A percentile compares a stretch with the other conserved stretches of the same genome.
Conservation (phyloP, 1,284 basidiomycete genomes). For the Malassezia sympodialis region DNA sequence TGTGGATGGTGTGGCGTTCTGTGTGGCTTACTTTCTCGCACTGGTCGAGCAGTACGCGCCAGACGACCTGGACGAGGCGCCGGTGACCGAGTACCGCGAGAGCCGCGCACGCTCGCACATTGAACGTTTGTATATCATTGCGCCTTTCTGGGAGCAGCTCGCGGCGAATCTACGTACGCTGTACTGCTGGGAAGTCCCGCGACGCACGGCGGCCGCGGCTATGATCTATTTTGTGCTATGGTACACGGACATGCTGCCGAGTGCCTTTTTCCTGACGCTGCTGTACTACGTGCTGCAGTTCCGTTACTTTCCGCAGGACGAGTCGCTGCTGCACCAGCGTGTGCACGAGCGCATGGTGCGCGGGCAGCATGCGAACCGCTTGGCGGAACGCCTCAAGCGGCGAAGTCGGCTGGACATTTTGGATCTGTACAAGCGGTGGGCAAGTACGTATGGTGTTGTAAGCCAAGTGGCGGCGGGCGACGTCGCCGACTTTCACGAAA, state of each 20-base stretch:
- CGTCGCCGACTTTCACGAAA: constrained; percentile 45
- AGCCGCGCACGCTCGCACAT: constrained; percentile 39
- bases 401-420: constrained; percentile 42
- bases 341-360: constrained; percentile 43
- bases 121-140: constrained; percentile 45
- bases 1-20: constrained; percentile 43
- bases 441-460: constrained; percentile 29
- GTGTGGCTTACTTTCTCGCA: constrained; percentile 45
- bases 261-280: constrained; percentile 37
- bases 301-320: constrained; percentile 45
- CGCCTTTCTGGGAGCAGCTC: constrained; percentile 47
- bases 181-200: constrained; percentile 25
- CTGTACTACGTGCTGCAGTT: constrained; percentile 43
- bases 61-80: constrained; percentile 42
- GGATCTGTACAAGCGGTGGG: constrained; percentile 41
- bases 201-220: constrained; percentile 30
- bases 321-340: constrained; percentile 38
- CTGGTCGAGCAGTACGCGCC: constrained; percentile 41
- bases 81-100: constrained; percentile 40
- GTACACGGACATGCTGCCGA: constrained; percentile 44
- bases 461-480: constrained; percentile 35
- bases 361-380: constrained; percentile 39
- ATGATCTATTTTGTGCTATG: constrained; percentile 48
- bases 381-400: constrained; percentile 38
- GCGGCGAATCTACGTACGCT: constrained; percentile 18